Conservation (phyloP, 805 yeast species). For the Lipomyces yamanashiensis region DNA sequence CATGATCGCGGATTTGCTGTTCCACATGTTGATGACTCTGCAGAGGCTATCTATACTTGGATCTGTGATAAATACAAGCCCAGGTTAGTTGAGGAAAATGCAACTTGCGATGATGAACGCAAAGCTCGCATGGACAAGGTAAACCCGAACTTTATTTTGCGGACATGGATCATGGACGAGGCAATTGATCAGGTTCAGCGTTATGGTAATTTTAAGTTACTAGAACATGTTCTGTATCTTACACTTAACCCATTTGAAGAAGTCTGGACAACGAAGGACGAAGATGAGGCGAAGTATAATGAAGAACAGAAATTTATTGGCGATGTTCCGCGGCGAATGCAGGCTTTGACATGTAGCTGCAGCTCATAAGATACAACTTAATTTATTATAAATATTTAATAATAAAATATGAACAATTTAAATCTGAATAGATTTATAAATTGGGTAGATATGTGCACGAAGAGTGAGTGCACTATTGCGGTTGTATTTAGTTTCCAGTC, state of each 20-base stretch:
- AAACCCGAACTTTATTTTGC: constrained; percentile 83
- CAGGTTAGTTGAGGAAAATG: constrained; percentile 50
- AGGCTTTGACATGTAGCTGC: constrained; percentile 79
- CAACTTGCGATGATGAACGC: constrained; percentile 50
- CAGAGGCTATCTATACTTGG: constrained; percentile 59
- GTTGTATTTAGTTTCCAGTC: no score
- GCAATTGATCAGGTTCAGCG: constrained; percentile 65
- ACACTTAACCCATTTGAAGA: constrained; percentile 73
- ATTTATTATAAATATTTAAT: not conserved
- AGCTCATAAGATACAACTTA: constrained; percentile 39
- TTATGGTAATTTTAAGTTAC: constrained; percentile 55
- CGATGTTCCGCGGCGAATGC: constrained; percentile 55
- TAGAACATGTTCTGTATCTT: constrained; percentile 72
- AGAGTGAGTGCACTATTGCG: no score
- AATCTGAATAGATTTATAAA: not conserved
- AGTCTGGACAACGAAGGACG: constrained; percentile 67
- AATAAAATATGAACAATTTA: not conserved
- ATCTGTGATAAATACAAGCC: constrained; percentile 51
- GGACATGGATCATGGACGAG: constrained; percentile 85
- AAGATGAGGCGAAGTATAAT: constrained; percentile 55
- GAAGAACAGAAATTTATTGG: constrained; percentile 48
- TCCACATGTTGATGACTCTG: constrained; percentile 45
- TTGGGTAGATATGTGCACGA: no score
- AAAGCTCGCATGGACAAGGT: constrained; percentile 49
- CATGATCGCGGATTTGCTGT: constrained; percentile 45